Evolutionary conservation across 805 yeast genomes (phyloP), one percentile per base, ranked within the genome.

Genomic region (Wickerhamomyces silvicola): DNA sequence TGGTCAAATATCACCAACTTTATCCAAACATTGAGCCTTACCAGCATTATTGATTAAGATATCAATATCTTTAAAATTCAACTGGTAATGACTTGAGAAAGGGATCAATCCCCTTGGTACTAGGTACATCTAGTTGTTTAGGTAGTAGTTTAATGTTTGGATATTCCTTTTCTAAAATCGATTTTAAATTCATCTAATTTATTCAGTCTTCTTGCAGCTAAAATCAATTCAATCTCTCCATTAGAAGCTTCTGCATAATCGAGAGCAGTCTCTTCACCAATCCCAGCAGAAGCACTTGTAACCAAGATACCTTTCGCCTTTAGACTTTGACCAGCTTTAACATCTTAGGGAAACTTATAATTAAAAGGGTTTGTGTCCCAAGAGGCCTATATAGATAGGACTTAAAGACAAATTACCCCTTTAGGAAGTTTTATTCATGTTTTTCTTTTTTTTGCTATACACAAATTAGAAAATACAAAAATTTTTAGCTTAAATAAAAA

Each of bases 221-320:
- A 66, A 38, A 86, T 65, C 46, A 85, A 69, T 50, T 80, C 78
- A 50, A 81, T 55, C 13, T 78, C 56, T 22, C 94, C 94, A 33
- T 74, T 65, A 17, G 90, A 68, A n/a, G 84, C 83, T 22, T 52
- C 77, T 20, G 95, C 92, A 45, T 85, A 77, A 54, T 88, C 95
- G 30, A 68, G 59, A 11, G 97, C 97, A 11, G 95, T 87, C 35
- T 94, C 90, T 45, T 75, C 77, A 13, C 97, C 98, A 49, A 90
- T 90, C 33, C 98, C 97, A 7, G 95, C 78, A 23, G 95, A 83
- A 10, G 97, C 97, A 40, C 97, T 97, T 13, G 97, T 85, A 50
- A 90, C 80, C 24, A 90, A 70, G 12, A 85, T 69, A 16, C 76
- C 75, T 54, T 90, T 88, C 27, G 81, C 81, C 21, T 80, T 77